Evolutionary conservation across 2,329 filamentous ascomycete genomes (phyloP).

Genomic region (Microdochium trichocladiopsis): DNA sequence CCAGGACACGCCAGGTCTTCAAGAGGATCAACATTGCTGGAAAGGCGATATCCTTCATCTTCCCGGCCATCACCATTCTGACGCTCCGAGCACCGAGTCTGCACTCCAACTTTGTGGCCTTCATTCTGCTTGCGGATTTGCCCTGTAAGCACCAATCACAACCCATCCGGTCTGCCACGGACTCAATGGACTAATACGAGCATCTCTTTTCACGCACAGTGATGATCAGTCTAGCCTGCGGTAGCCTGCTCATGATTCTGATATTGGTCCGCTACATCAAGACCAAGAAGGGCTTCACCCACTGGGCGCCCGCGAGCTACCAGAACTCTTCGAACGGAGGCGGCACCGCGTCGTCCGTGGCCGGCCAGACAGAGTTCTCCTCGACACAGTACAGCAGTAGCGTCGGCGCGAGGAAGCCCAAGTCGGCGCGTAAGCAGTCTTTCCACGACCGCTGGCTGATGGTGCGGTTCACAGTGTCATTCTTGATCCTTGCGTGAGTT

Average conservation of each 20-base stretch:
- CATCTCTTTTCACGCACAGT: conserved; percentile 4
- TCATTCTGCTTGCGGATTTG: conserved; percentile 1
- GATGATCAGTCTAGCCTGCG: conserved; percentile 12
- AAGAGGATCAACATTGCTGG: neutral
- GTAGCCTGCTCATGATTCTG: conserved; percentile 13
- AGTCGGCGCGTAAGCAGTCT: conserved; percentile 1
- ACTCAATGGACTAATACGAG: neutral
- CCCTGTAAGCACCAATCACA: neutral
- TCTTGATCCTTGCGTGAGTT: neutral
- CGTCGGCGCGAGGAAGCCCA: neutral
- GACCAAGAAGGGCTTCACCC: conserved; percentile 12
- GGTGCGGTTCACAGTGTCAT: conserved; percentile 10
- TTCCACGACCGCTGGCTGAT: conserved; percentile 19
- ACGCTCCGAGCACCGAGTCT: neutral
- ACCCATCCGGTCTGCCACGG: neutral
- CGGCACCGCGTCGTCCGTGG: neutral
- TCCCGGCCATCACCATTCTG: neutral
- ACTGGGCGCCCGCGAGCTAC: conserved; percentile 8
- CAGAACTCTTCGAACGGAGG: neutral
- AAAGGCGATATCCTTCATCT: neutral
- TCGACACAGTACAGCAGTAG: neutral
- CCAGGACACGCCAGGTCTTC: neutral
- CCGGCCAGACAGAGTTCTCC: neutral
- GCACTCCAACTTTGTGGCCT: conserved; percentile 4
- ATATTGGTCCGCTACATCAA: conserved; percentile 13